Conservation (phyloP, 768 basidiomycete species). For the Panus rudis region DNA sequence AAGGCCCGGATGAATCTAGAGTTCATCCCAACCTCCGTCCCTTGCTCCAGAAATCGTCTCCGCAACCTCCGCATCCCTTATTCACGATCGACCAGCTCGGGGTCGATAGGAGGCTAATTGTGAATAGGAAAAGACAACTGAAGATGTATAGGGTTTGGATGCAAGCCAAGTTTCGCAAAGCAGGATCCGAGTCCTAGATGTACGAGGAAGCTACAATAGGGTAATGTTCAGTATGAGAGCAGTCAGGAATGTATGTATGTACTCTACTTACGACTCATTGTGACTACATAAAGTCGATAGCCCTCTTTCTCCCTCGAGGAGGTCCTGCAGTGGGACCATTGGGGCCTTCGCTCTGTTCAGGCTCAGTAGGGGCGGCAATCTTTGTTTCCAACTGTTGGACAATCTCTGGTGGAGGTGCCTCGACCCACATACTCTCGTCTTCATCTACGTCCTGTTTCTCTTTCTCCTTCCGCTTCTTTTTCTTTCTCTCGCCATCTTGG, state of each 20-base stretch:
- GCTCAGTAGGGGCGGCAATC: neutral
- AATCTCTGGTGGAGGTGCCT: slow-evolving; percentile 49
- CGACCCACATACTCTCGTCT: slow-evolving; percentile 62
- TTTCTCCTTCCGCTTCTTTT: slow-evolving; percentile 37
- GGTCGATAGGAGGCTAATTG: slow-evolving; percentile 80
- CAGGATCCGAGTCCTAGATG: no score
- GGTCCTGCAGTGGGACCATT: slow-evolving; percentile 12
- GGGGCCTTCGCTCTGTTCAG: neutral
- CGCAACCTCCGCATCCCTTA: slow-evolving; percentile 42
- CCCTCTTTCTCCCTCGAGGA: slow-evolving; percentile 16
- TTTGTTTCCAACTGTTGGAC: slow-evolving; percentile 33
- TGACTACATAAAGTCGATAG: slow-evolving; percentile 20
- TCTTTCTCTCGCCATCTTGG: slow-evolving; percentile 28
- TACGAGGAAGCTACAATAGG: no score
- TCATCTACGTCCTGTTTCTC: slow-evolving; percentile 23
- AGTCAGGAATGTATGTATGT: neutral
- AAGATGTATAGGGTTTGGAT: slow-evolving; percentile 99
- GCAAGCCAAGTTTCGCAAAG: slow-evolving; percentile 78
- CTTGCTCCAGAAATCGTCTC: slow-evolving; percentile 24
- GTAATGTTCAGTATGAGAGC: no score
- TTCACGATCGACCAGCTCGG: slow-evolving; percentile 84
- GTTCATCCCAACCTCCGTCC: neutral
- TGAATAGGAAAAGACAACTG: slow-evolving; percentile 89
- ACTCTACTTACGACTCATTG: no score
- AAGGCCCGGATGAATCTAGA: no score